These are phyloP conservation scores for Naumovozyma dairenensis DNA, from an alignment of 805 yeast species.

Conservation along the genomic window DNA sequence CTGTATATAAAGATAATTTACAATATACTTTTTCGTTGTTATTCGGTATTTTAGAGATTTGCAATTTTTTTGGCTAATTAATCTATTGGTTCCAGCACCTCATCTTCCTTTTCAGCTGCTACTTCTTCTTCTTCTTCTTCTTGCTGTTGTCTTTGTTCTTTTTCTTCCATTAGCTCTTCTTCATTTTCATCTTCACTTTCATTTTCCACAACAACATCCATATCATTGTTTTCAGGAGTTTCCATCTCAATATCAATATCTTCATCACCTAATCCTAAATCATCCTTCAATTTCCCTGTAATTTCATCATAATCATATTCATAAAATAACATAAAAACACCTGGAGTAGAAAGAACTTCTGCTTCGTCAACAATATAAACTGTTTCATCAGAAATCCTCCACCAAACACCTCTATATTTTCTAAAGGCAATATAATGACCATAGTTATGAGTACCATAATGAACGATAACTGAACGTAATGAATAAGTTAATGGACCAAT, in stretches of 20 bases:
- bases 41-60: too few species aligned
- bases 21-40: background rate
- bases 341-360: slow-evolving; percentile 74
- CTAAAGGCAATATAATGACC: slow-evolving; percentile 95
- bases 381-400: slow-evolving; percentile 88
- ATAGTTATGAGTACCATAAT: slow-evolving; percentile 91
- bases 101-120: background rate
- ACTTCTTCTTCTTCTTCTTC: slow-evolving; percentile 16
- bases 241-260: slow-evolving; percentile 9
- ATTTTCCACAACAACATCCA: slow-evolving; percentile 19
- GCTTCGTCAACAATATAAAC: slow-evolving; percentile 71
- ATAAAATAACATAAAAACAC: slow-evolving; percentile 88
- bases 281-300: slow-evolving; percentile 24
- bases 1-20: background rate
- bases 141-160: slow-evolving; percentile 13
- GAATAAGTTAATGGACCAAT: slow-evolving; percentile 48
- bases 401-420: slow-evolving; percentile 77
- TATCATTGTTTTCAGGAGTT: slow-evolving; percentile 9
- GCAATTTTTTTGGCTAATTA: background rate
- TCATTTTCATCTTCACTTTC: background rate
- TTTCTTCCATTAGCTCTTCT: background rate
- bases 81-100: background rate
- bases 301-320: slow-evolving; percentile 41
- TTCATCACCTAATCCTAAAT: slow-evolving; percentile 12
- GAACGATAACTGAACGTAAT: slow-evolving; percentile 79